Base-by-base conservation (phyloP, 768 basidiomycete genomes). In the Boletales sp. region DNA sequence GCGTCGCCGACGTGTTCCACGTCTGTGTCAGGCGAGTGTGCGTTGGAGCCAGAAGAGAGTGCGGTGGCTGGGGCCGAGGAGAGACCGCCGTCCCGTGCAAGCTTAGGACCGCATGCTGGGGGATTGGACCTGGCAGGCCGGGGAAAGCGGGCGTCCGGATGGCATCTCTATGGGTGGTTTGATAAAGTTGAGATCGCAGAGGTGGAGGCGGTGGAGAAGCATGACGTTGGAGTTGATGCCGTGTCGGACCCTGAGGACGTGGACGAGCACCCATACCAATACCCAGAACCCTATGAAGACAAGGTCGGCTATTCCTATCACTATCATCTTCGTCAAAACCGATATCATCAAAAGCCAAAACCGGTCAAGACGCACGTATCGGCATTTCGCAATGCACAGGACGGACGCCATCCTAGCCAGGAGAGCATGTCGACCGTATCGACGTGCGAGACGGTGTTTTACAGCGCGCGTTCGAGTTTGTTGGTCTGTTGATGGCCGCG, bases 141-240 rank as follows among this genome's bases (percentile, higher is more conserved):
- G 31, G 66, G 66, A 13, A 67, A 69, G 42, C 67, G 66, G 19
- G 66, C 61, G 4, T 67, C 66, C 21, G 66, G 66, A 21, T 69
- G 67, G 66, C 59, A 67, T 17, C 54, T 55, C 9, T 67, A 57
- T 19, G 66, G 63, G 41, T 68, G 66, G 66, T 67, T 68, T 12
- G 66, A 62, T 7, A 40, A 58, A 3, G 60, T 60, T 17, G 31
- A 4, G 7, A 5, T 55, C 3, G 21, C 41, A 0, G 57, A 15
- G 13, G 33, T 18, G 14, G 32, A 33, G 21, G 43, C 3, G 33
- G 33, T 13, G 4, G 17, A 19, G n/a, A 36, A 38, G 33, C 18
- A 14, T 31, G 46, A 31, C n/a, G 13, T 41, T 17, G 36, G 17
- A 14, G 12, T 41, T 13, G 40, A 19, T 25, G 25, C 25, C 25